These are phyloP conservation scores for Polychytrium aggregatum DNA, from an alignment of 192 early-diverging fungal species.

Conservation along the genomic window DNA sequence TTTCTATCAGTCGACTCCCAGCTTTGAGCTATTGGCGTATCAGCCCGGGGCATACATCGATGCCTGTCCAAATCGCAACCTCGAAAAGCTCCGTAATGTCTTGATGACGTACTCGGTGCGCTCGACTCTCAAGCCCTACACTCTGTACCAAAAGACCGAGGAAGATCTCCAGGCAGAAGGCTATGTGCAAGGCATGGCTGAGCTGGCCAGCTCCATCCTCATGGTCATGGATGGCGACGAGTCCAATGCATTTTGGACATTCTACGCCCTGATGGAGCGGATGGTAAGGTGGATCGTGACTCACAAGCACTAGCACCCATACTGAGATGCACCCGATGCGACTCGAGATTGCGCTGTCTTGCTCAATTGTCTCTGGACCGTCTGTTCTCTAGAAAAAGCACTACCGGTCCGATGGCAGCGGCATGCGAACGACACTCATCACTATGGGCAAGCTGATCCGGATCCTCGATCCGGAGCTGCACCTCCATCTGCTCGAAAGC, in stretches of 20 bases:
- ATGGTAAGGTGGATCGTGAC: conserved; percentile 43
- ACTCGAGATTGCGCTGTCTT: too few species aligned
- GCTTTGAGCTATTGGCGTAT: too few species aligned
- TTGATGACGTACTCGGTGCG: conserved; percentile 88
- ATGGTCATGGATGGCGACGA: conserved; percentile 75
- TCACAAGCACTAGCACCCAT: too few species aligned
- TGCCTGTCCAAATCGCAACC: too few species aligned
- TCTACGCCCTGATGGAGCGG: conserved; percentile 78
- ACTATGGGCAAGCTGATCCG: conserved; percentile 7
- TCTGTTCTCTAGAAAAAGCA: conserved; percentile 14
- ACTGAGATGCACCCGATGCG: too few species aligned
- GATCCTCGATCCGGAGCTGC: conserved; percentile 11
- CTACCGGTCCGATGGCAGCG: conserved; percentile 10
- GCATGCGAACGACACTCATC: conserved; percentile 14
- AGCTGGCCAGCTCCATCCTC: conserved; percentile 82
- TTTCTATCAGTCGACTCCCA: too few species aligned
- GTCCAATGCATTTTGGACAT: conserved; percentile 87
- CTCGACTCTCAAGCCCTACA: too few species aligned
- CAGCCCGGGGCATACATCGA: too few species aligned
- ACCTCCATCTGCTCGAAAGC: conserved; percentile 4
- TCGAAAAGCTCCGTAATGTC: conserved; percentile 60
- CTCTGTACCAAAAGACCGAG: too few species aligned
- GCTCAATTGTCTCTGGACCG: background rate
- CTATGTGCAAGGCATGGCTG: conserved; percentile 98
- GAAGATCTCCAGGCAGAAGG: conserved; percentile 17